Base-by-base conservation (phyloP, 1,284 basidiomycete genomes). In the Heterobasidion parviporum region DNA sequence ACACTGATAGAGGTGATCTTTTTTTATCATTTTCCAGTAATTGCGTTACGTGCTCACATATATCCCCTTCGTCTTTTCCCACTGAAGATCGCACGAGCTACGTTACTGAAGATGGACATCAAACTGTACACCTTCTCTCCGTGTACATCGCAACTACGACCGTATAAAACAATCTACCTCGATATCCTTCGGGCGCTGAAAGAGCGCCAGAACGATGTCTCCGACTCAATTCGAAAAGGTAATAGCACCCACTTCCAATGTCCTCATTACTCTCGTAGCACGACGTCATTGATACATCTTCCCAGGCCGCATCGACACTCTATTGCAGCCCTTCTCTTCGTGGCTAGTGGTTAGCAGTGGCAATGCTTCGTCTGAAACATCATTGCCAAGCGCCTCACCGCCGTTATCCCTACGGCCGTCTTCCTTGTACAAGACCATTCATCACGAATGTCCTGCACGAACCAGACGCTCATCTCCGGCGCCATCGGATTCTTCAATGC, bases 101-200 rank as follows among this genome's bases (percentile, higher is more conserved):
- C 72, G 36, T 65, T 72, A 55, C 63, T 63, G 50, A 64, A 61
- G 20, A 63, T 60, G 16, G 68, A 67, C 47, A 55, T 74, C 49
- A 70, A 70, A 51, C 62, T 71, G 16, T 64, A 71, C 49, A 62
- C 69, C 38, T 74, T 74, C 54, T 64, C 72, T 32, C 62, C 67
- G 43, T 74, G 72, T 54, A 50, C 63, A 15, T 61, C 64, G 34
- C 63, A 63, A 55, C 60, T 64, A 36, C 64, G 65, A 48, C 62
- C 63, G 45, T 61, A 67, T 59, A 72, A 74, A 62, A 60, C 68
- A 8, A 63, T 65, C 5, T 72, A 72, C 61, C 73, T 72, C 59
- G 67, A 59, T 57, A 61, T 72, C 61, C 65, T 72, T 15, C 61
- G 68, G 38, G 62, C 72, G 47, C 59, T 68, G n/a, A 68, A 63